A percentile compares a stretch with the other conserved stretches of the same genome.
Evolutionary conservation across 495 filamentous ascomycete genomes (phyloP).

Genomic region (Penicillium lividum): DNA sequence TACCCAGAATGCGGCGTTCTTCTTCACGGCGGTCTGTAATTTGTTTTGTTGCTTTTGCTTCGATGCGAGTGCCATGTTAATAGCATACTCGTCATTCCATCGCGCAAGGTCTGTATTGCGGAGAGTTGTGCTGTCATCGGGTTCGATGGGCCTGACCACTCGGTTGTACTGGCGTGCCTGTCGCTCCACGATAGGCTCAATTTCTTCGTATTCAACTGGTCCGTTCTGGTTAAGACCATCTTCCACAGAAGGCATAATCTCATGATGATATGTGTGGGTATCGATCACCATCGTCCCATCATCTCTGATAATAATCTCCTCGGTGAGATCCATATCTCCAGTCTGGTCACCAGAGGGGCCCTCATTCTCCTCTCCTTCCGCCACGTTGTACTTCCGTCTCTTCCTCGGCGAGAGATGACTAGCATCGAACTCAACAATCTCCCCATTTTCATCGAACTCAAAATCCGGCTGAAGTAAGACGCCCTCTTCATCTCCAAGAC

Average conservation of each 20-base stretch:
- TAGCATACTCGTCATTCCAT: slow-evolving; percentile 62
- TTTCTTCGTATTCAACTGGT: slow-evolving; percentile 2
- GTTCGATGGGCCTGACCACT: slow-evolving; percentile 19
- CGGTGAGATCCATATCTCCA: slow-evolving; percentile 1
- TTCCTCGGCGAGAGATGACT: slow-evolving; percentile 15
- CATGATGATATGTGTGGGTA: background rate
- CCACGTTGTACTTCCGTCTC: slow-evolving; percentile 7
- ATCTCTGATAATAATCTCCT: background rate
- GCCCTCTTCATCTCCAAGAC: slow-evolving; percentile 45
- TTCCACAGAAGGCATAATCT: background rate
- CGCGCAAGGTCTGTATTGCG: slow-evolving; percentile 54
- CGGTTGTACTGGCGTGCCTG: background rate
- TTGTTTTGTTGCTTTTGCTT: slow-evolving; percentile 46
- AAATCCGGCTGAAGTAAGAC: slow-evolving; percentile 64
- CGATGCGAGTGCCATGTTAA: slow-evolving; percentile 50
- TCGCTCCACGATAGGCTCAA: background rate
- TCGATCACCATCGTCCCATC: background rate
- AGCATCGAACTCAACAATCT: slow-evolving; percentile 49
- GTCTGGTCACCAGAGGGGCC: background rate
- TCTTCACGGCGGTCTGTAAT: slow-evolving; percentile 46
- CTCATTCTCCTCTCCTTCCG: background rate
- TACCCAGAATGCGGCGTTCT: slow-evolving; percentile 57
- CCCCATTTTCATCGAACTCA: slow-evolving; percentile 64
- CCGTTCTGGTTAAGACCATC: background rate
- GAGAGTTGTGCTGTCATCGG: slow-evolving; percentile 37